Evolutionary conservation across 2,329 filamentous ascomycete genomes (phyloP), one percentile per base, ranked within the genome.

Genomic region (Aspergillus fijiensis): DNA sequence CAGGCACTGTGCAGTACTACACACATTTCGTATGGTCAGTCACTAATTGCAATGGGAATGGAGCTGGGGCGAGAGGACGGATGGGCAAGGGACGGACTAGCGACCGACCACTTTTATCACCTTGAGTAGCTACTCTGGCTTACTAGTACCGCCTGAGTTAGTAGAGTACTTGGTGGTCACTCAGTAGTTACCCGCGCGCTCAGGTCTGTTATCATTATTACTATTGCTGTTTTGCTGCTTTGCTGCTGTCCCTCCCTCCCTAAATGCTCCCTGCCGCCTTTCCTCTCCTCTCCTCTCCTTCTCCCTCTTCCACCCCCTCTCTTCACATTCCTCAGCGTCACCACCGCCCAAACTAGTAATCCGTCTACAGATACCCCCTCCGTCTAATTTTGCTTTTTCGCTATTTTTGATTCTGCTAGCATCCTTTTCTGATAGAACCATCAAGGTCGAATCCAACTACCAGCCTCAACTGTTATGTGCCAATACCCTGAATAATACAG

Each of bases 251-350:
- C 42, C 53, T 19, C 16, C 16, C 33, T 45, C 48, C 45, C 50
- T 64, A 63, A 63, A 60, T 60, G 65, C 65, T 61, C 60, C 52
- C 57, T 60, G 55, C 63, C 51, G 58, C 57, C 60, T 49, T 51
- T 35, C 33, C 54, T 31, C 23, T 23, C 23, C 23, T 23, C 23
- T 23, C 58, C 58, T 53, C 21, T 21, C 21, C 21, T 58, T 61
- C 58, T 42, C 63, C 55, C 57, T 51, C 58, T 59, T 62, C 55
- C 55, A 61, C 45, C 27, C 25, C 50, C 50, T 21, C 53, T 51
- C 47, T 45, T 60, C 49, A 29, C 45, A 51, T 52, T 42, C 25
- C 48, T 48, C 47, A 45, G 16, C 14, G 16, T 45, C 39, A 19
- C 16, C 39, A 9, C 39, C 16, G 7, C 39, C 7, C 39, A 16